Conservation (phyloP, 345 rosid genomes). For the Eucalyptus viminalis region DNA sequence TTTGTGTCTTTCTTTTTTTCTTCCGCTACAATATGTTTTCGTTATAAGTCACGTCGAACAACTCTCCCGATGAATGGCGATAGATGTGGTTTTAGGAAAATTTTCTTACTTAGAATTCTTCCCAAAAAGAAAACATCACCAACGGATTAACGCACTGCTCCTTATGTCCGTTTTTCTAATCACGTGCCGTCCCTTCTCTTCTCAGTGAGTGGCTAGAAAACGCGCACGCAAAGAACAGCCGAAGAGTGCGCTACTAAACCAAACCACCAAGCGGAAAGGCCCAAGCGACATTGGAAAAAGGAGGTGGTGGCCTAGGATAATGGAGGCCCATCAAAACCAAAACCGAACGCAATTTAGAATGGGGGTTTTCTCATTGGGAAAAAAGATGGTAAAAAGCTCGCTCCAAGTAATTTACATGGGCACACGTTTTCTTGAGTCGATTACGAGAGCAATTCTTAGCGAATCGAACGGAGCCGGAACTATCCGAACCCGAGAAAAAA, state of each 20-base stretch:
- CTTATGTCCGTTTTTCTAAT: not conserved
- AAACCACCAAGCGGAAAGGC: not conserved
- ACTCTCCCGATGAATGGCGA: not conserved
- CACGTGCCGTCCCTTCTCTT: not conserved
- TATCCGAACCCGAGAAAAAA: not conserved
- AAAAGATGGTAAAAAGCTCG: not conserved
- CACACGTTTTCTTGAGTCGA: not conserved
- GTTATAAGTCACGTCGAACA: not conserved
- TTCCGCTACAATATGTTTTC: not conserved
- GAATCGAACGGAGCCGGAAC: not conserved
- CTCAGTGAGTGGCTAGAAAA: not conserved
- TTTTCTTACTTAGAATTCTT: not conserved
- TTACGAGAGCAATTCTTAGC: not conserved
- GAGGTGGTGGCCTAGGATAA: not conserved
- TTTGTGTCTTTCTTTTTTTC: not conserved
- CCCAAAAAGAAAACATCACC: not conserved
- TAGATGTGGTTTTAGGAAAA: not conserved
- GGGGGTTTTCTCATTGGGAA: not conserved
- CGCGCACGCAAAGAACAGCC: not conserved
- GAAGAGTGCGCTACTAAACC: not conserved
- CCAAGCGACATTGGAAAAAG: not conserved
- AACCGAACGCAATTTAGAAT: not conserved
- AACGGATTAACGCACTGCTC: not conserved
- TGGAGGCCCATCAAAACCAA: not conserved
- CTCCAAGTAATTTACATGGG: not conserved